phyloP scores from a whole-genome alignment of 345 rosid genomes.

The Physaria fendleri region DNA sequence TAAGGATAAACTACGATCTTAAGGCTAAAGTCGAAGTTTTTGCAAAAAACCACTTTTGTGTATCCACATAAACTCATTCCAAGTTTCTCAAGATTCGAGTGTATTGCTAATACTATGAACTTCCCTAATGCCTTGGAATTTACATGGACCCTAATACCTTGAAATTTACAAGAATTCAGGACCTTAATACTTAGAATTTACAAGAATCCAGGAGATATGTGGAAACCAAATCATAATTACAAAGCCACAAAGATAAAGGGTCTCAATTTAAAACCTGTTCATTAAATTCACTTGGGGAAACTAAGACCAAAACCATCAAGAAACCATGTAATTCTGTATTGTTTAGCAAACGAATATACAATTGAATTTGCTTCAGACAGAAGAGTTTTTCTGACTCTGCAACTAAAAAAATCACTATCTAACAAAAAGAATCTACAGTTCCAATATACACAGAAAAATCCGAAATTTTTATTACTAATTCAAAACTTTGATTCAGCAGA shows the following conservation, averaged over 20 bases:
- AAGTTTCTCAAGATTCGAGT: background rate
- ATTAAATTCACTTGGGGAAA: no score
- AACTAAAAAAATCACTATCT: background rate
- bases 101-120: background rate
- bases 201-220: background rate
- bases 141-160: background rate
- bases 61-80: background rate
- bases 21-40: background rate
- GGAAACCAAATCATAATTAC: conserved; percentile 3
- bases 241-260: conserved; percentile 5
- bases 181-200: no score
- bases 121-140: background rate
- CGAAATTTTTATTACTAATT: background rate
- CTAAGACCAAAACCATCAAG: no score
- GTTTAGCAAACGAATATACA: background rate
- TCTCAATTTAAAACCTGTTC: no score
- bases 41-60: background rate
- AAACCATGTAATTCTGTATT: background rate
- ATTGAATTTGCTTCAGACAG: background rate
- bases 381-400: background rate
- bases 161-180: background rate
- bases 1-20: background rate
- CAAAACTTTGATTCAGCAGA: conserved; percentile 6
- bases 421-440: no score
- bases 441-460: background rate